Percentiles rank a stretch among this genome's conserved stretches.
These are phyloP conservation scores for Cucurbita maxima DNA, from an alignment of 306 rosid genomes.

Conservation along the genomic window DNA sequence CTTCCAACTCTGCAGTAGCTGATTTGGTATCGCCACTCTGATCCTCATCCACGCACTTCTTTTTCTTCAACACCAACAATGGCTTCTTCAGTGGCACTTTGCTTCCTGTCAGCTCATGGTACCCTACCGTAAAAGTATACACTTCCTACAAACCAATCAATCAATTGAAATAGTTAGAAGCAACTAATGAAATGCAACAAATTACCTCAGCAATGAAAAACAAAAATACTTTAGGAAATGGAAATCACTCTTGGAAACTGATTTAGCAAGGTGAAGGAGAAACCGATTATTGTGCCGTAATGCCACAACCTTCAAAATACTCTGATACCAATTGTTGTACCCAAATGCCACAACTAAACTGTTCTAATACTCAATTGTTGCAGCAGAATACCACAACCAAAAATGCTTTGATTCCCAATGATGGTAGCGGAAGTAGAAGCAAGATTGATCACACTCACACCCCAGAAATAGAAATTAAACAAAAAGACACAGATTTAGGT, in stretches of 20 bases:
- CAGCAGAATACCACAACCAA: no score
- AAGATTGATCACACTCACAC: no score
- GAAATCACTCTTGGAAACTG: not conserved
- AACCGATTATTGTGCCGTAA: not conserved
- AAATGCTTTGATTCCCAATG: no score
- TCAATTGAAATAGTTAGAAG: not conserved
- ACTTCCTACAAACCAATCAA: slow-evolving; percentile 22
- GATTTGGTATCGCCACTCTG: not conserved
- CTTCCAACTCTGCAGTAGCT: slow-evolving; percentile 39
- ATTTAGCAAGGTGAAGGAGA: not conserved
- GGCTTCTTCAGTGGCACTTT: slow-evolving; percentile 75
- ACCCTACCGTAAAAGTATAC: slow-evolving; percentile 70
- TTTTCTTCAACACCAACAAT: slow-evolving; percentile 57
- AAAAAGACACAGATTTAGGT: no score
- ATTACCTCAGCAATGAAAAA: not conserved
- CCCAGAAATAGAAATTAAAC: no score
- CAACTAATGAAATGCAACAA: not conserved
- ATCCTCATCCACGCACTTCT: slow-evolving; percentile 15
- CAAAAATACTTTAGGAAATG: not conserved
- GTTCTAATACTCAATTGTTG: no score
- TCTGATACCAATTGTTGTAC: no score
- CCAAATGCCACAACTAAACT: no score
- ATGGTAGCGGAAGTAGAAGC: no score
- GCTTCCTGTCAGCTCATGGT: slow-evolving; percentile 76
- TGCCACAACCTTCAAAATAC: no score